Evolutionary conservation across 179 eudicot species (phyloP), one percentile per base, ranked within the genome.

Genomic region (Drosera spatulata): DNA sequence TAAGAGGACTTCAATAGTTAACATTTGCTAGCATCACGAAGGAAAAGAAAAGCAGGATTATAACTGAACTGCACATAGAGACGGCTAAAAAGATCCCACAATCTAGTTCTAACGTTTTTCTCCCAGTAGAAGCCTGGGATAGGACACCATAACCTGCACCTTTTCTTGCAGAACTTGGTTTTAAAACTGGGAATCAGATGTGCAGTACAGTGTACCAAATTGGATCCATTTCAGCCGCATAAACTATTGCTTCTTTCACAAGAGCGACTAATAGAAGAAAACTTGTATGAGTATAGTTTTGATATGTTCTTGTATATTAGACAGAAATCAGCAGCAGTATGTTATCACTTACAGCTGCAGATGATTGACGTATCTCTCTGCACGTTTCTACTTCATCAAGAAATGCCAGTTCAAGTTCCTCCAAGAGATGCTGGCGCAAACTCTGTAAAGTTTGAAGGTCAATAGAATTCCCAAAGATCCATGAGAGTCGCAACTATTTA

Each of bases 331-430:
- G 7, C 42, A 41, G 7, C 63, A 61, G 38, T 41, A 43, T 7
- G 46, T 13, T 10, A 39, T 48, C 66, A 83, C 97, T 71, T 75
- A 86, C 96, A 66, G 93, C 90, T 50, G 88, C 95, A 70, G 96
- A 84, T 49, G 85, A 61, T 47, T 90, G 78, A 41, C 96, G 88
- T 41, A 79, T 86, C 60, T 89, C 90, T 65, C 95, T 80, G 56
- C 82, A 89, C n/a, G 76, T 69, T 57, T 93, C 86, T 11, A 93
- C 85, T 78, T 93, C 95, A 61, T 78, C 69, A 22, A 93, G 99
- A 74, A 93, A 93, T 49, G 90, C 85, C 63, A 79, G 88, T 50
- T 93, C 95, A 70, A 93, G 87, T 58, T 89, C 96, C 75, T 84
- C 87, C 13, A 89, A 72, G 39, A 89, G 80, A 77, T 89, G 85